phyloP scores from a whole-genome alignment of 352 stramenopile genomes.

The Proteromonas lacertae region DNA sequence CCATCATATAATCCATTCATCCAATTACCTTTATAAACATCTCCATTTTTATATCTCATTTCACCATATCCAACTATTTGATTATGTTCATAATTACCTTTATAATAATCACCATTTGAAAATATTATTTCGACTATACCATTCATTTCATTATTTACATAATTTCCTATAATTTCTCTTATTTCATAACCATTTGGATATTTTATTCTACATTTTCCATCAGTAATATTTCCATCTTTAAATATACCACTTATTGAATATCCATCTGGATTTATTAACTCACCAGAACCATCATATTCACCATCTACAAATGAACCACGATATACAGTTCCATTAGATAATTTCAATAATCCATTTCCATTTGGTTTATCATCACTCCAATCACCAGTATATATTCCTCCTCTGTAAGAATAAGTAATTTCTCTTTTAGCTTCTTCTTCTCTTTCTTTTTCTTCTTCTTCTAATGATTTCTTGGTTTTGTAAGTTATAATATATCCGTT shows the following conservation, averaged over 20 bases:
- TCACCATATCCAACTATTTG: conserved; percentile 3
- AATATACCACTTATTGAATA: conserved; percentile 8
- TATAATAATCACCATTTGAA: conserved; percentile 5
- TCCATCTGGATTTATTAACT: conserved; percentile 2
- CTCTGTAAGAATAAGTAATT: too few relatives aligned
- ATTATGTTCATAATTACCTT: conserved; percentile 6
- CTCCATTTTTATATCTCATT: conserved; percentile 19
- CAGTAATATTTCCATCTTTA: conserved; percentile 6
- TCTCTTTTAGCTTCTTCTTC: too few relatives aligned
- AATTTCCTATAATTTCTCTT: too few relatives aligned
- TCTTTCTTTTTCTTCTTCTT: too few relatives aligned
- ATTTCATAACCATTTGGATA: too few relatives aligned
- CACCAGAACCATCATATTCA: conserved; percentile 5
- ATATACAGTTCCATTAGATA: not conserved
- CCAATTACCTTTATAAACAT: not conserved
- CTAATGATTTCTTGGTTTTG: too few relatives aligned
- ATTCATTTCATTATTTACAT: too few relatives aligned
- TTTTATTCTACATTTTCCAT: conserved; percentile 4
- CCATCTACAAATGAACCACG: not conserved
- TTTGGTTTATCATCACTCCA: not conserved
- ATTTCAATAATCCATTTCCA: not conserved
- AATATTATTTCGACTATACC: too few relatives aligned
- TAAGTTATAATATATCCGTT: too few relatives aligned
- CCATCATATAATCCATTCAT: not conserved
- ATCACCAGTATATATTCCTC: not conserved